Percentiles rank a stretch among this genome's conserved stretches.
Evolutionary conservation across 164 flowering plant species (phyloP).

Genomic region (Berberis vulgaris): DNA sequence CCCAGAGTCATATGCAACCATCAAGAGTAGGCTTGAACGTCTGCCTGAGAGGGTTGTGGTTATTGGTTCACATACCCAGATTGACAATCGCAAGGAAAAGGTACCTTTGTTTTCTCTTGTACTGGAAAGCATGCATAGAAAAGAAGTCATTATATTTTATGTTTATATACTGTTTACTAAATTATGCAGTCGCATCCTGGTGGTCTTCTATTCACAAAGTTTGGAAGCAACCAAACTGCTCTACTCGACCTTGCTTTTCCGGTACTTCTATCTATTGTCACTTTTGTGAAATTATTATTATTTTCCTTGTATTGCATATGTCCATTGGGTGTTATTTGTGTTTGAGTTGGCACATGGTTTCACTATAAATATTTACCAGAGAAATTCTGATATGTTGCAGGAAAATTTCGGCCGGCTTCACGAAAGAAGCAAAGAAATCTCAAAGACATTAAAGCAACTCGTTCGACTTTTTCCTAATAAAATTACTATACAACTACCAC

Average conservation of each 20-base stretch:
- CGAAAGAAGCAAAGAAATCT: conserved; percentile 69
- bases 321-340: neutral
- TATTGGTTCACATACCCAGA: conserved; percentile 73
- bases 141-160: neutral
- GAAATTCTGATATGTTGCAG: conserved; percentile 27
- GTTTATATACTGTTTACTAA: conserved; percentile 1
- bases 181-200: conserved; percentile 69
- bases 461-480: conserved; percentile 78
- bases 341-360: neutral
- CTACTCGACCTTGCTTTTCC: conserved; percentile 76
- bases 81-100: conserved; percentile 86
- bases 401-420: conserved; percentile 63
- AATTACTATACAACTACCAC: conserved; percentile 75
- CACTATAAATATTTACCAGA: neutral
- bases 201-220: conserved; percentile 76
- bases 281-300: neutral
- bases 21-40: conserved; percentile 59
- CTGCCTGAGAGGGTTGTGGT: conserved; percentile 70
- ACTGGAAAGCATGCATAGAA: neutral
- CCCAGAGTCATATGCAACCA: conserved; percentile 39
- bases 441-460: conserved; percentile 70
- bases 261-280: conserved; percentile 28
- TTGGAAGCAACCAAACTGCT: conserved; percentile 79
- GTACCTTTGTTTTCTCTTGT: conserved; percentile 19
- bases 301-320: neutral